Evolutionary conservation across 2,329 filamentous ascomycete species (phyloP).

Genomic region (Davidsoniella eucalypti): DNA sequence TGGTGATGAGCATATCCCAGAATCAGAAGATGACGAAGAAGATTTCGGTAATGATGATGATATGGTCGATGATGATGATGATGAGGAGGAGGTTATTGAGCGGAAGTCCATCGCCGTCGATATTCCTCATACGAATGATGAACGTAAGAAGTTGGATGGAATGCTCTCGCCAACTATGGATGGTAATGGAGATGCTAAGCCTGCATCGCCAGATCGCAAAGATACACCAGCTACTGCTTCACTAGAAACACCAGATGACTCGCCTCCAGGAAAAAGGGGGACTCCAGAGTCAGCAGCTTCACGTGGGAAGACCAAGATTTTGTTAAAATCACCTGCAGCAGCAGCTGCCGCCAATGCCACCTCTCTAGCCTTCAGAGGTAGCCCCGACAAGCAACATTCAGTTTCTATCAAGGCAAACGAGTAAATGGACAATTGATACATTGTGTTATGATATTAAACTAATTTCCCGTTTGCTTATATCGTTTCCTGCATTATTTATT

Average conservation of each 20-base stretch:
- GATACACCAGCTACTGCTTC: conserved; percentile 6
- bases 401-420: conserved; percentile 15
- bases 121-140: conserved; percentile 13
- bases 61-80: conserved; percentile 33
- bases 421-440: background rate
- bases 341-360: conserved; percentile 21
- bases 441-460: background rate
- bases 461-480: background rate
- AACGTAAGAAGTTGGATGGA: conserved; percentile 22
- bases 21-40: conserved; percentile 39
- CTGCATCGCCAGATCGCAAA: background rate
- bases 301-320: conserved; percentile 5
- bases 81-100: conserved; percentile 25
- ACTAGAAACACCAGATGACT: conserved; percentile 11
- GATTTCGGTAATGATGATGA: conserved; percentile 42
- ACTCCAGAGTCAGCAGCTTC: conserved; percentile 2
- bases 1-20: conserved; percentile 47
- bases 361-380: conserved; percentile 42
- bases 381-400: conserved; percentile 38
- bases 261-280: conserved; percentile 5
- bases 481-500: background rate
- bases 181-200: background rate
- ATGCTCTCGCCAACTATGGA: conserved; percentile 11
- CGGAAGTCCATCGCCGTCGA: too few species aligned
- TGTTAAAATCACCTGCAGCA: conserved; percentile 13